Conservation (phyloP, 257 asterid species). For the Solanum phureja region DNA sequence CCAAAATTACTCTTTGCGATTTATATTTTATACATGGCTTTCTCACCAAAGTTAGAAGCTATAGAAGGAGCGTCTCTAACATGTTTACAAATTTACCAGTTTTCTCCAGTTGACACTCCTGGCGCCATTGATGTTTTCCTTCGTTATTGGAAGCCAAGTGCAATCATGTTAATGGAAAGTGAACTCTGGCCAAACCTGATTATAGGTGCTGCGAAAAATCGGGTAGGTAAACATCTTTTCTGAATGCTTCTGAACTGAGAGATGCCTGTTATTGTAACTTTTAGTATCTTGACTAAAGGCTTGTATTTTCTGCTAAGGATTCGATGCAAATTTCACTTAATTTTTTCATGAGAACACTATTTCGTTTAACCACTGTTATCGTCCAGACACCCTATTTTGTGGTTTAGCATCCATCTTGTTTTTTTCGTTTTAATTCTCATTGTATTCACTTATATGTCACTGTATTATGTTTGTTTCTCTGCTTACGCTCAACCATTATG, state of each 20-base stretch:
- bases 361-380: neutral
- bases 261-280: neutral
- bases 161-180: slow-evolving; percentile 72
- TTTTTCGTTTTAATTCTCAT: neutral
- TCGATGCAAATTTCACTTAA: neutral
- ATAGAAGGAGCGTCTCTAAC: neutral
- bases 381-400: neutral
- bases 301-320: neutral
- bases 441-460: neutral
- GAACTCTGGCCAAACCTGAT: slow-evolving; percentile 95
- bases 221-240: slow-evolving; percentile 31
- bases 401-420: neutral
- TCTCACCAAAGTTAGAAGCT: neutral
- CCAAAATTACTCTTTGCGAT: neutral
- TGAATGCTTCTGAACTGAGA: neutral
- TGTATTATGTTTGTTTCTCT: neutral
- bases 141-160: slow-evolving; percentile 75
- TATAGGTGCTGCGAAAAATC: slow-evolving; percentile 57
- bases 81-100: slow-evolving; percentile 29
- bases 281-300: neutral
- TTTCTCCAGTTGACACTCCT: slow-evolving; percentile 94
- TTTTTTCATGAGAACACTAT: neutral
- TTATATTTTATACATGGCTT: neutral
- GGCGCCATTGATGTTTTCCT: slow-evolving; percentile 67
- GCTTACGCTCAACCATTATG: neutral